Evolutionary conservation across 345 rosid genomes (phyloP), one percentile per base, ranked within the genome.

Genomic region (Linum tenue): DNA sequence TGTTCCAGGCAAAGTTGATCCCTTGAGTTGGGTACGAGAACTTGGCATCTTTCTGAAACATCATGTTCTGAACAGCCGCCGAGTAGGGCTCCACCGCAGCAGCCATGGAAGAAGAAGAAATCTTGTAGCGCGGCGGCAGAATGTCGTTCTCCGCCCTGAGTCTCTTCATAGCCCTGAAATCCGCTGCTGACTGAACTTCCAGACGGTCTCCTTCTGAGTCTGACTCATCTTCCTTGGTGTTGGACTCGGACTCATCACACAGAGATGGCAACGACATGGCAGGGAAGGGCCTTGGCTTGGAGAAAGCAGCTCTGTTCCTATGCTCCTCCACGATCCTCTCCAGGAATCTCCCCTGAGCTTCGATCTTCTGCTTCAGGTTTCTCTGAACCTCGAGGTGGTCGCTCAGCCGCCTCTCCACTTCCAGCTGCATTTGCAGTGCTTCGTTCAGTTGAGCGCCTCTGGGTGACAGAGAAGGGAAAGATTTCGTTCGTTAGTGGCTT

Each of bases 401-500:
- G 39, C 73, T 64, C 35, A 79, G 62, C 68, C 75, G 73, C 59
- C 75, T 75, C 43, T 78, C 75, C 5, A 70, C 73, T 77, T 79
- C 82, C 75, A 59, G 73, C 38, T 82, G 85, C 79, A 75, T 68
- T 71, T 72, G 69, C 66, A 86, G 60, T 39, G 81, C 86, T 71
- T 84, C 87, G 8, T 71, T 79, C 11, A 84, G 83, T 68, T 84
- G 89, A 37, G 86, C 83, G 5, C 71, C 81, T 15, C 86, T 82
- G 69, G 68, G 31, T 22, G 31, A 73, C 53, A 66, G 17, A 22
- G 37, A 1, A 16, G 50, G 37, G 38, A 39, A 22, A 39, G 56
- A 16, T 5, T 48, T 9, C 53, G 15, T 48, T 48, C 7, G 14
- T 48, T 15, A 48, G 53, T 9, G 14, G 1, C 3, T 37, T 9